A percentile compares a stretch with the other conserved stretches of the same genome.
phyloP scores from a whole-genome alignment of 208 protist genomes.

The Wallacemonas sp. region DNA sequence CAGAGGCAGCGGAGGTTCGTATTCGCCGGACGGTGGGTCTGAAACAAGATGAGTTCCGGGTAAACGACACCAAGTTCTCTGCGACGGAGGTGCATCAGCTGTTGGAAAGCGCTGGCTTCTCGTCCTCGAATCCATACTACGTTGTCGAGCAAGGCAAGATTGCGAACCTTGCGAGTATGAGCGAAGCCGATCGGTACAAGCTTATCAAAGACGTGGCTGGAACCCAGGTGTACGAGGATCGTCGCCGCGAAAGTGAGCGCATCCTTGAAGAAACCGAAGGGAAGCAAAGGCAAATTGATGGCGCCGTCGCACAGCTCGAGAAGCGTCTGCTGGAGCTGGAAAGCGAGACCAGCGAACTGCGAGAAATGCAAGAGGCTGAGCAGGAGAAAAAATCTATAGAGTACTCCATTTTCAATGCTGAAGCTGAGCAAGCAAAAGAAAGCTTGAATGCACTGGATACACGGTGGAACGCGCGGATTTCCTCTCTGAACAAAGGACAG shows the following conservation, averaged over 20 bases:
- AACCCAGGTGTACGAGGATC: slow-evolving; percentile 97
- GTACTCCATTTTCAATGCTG: slow-evolving; percentile 87
- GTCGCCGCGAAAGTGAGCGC: slow-evolving; percentile 91
- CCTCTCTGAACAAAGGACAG: slow-evolving; percentile 43
- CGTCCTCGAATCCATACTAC: slow-evolving; percentile 99
- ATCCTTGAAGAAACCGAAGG: slow-evolving; percentile 93
- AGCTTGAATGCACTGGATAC: slow-evolving; percentile 52
- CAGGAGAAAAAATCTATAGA: slow-evolving; percentile 89
- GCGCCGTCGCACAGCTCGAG: slow-evolving; percentile 93
- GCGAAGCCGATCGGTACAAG: slow-evolving; percentile 94
- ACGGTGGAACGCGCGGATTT: slow-evolving; percentile 43
- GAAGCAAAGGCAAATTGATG: slow-evolving; percentile 87
- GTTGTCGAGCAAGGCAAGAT: slow-evolving; percentile 99
- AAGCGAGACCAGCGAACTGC: slow-evolving; percentile 94
- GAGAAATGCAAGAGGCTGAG: slow-evolving; percentile 92
- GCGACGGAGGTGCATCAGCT: slow-evolving; percentile 94
- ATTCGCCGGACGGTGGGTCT: slow-evolving; percentile 96
- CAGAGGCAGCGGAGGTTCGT: slow-evolving; percentile 92
- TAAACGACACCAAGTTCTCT: slow-evolving; percentile 96
- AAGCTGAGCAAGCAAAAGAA: slow-evolving; percentile 63
- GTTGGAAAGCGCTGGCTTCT: slow-evolving; percentile 98
- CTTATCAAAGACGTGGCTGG: slow-evolving; percentile 99
- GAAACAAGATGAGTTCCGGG: slow-evolving; percentile 99
- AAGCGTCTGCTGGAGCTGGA: slow-evolving; percentile 94
- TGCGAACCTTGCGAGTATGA: slow-evolving; percentile 94